Base-by-base conservation (phyloP, 2,329 filamentous ascomycete species). In the Xylaria sp. region DNA sequence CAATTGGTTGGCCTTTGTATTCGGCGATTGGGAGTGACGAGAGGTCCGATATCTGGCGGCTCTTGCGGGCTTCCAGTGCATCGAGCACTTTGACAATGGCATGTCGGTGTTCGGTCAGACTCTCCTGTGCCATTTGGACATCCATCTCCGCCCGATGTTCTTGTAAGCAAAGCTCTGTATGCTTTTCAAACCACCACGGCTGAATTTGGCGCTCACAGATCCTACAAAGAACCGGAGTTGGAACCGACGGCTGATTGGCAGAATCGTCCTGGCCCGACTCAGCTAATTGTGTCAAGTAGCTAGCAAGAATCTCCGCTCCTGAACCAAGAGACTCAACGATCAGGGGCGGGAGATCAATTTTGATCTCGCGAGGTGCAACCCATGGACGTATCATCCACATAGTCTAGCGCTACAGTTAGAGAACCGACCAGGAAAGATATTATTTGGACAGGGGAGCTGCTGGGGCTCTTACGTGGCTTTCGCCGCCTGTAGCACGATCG, bases 361-460 rank as follows among this genome's bases (percentile, higher is more conserved):
- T 96, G 72, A 99, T 92, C 80, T 98, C 93, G 67, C 93, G 87
- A 5, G 94, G 91, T 40, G 90, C 85, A 40, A 93, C 89, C 77
- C 93, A 96, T 2, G 94, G 95, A 67, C 95, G 91, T 68, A 99
- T 87, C 93, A 99, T 99, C 95, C 95, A 99, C 96, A 99, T 99
- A 17, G 92, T 96, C 92, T 97, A 70, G 67, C 17, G 35, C 13
- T 17, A 31, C 3, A 13, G 48, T 65, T 56, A 58, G 48, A 48
- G 8, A n/a, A 51, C 33, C 40, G 44, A 51, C 27, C 37, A 38
- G 5, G 25, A 13, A 52, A 13, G 37, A 46, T 21, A 25, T 13
- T 15, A 47, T 5, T 1, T n/a, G 19, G 46, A 25, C 13, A n/a
- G 44, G 27, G 19, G 5, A 21, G 41, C n/a, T 31, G 17, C 11